Conservation (phyloP, 2,329 filamentous ascomycete species). For the Thielaviopsis punctulata region DNA sequence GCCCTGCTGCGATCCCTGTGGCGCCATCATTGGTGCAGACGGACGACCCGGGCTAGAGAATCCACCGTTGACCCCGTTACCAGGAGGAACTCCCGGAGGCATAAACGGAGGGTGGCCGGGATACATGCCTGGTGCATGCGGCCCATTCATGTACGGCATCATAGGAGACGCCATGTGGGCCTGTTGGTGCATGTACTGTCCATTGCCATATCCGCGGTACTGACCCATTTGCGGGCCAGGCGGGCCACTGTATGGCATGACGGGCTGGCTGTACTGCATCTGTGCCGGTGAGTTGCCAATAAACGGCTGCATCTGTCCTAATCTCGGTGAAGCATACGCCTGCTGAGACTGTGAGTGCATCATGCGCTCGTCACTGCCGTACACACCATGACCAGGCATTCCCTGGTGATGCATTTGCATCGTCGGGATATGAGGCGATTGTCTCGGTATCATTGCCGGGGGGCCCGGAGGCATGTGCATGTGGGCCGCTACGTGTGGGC, state of each 20-base stretch:
- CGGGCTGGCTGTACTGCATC: constrained; percentile 53
- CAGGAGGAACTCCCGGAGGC: constrained; percentile 35
- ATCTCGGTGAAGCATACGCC: constrained; percentile 70
- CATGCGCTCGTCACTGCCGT: constrained; percentile 70
- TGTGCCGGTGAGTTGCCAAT: constrained; percentile 53
- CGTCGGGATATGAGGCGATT: constrained; percentile 58
- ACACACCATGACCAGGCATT: constrained; percentile 40
- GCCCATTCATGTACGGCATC: constrained; percentile 69
- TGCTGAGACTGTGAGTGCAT: constrained; percentile 70
- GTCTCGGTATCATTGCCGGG: constrained; percentile 20
- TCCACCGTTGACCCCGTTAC: constrained; percentile 44
- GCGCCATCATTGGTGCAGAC: constrained; percentile 77
- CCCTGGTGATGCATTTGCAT: constrained; percentile 63
- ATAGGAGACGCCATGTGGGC: constrained; percentile 58
- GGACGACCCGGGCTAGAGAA: constrained; percentile 79
- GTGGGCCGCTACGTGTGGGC: constrained; percentile 61
- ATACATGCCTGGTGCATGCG: constrained; percentile 54
- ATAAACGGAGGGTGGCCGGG: constrained; percentile 46
- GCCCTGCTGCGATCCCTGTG: constrained; percentile 84
- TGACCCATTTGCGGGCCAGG: constrained; percentile 53
- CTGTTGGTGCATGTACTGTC: constrained; percentile 50
- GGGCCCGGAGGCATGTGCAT: constrained; percentile 43
- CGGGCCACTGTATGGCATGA: constrained; percentile 55
- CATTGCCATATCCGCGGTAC: constrained; percentile 54
- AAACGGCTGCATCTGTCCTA: constrained; percentile 50